These are phyloP conservation scores for Amauroascus niger DNA, from an alignment of 2,329 filamentous ascomycete species.

Conservation along the genomic window DNA sequence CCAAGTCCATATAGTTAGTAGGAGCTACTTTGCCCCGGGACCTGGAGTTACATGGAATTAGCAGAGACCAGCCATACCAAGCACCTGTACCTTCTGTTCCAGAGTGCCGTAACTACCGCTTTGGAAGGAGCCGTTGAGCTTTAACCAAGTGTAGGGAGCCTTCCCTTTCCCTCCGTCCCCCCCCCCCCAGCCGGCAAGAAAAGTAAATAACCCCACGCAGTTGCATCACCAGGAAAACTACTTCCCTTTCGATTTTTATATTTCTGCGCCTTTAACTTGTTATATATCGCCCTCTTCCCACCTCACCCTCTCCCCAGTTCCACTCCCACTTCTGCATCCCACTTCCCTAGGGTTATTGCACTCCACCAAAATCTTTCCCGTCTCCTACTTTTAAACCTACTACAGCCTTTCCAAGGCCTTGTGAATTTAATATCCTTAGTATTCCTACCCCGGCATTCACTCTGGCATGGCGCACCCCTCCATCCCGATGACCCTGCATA, in stretches of 20 bases:
- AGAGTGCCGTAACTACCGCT: neutral
- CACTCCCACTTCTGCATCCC: neutral
- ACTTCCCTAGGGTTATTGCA: neutral
- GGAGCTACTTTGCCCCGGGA: neutral
- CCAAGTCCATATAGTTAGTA: too few species aligned
- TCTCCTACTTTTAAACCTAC: too few species aligned
- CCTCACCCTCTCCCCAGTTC: neutral
- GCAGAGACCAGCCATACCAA: neutral
- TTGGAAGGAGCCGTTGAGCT: neutral
- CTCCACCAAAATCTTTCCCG: too few species aligned
- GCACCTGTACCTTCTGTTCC: neutral
- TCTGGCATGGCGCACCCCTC: constrained; percentile 24
- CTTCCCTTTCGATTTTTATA: neutral
- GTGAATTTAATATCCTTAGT: neutral
- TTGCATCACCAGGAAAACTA: constrained; percentile 1
- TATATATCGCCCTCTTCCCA: neutral
- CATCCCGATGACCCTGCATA: constrained; percentile 38
- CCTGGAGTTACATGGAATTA: neutral
- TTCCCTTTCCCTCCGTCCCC: neutral
- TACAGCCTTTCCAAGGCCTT: too few species aligned
- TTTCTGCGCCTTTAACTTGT: too few species aligned
- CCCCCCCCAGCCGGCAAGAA: too few species aligned
- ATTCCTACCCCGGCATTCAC: neutral
- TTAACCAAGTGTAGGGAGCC: too few species aligned
- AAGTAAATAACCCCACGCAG: neutral